Evolutionary conservation across 768 basidiomycete genomes (phyloP), one percentile per base, ranked within the genome.

Genomic region (Pleurotus sapidus): DNA sequence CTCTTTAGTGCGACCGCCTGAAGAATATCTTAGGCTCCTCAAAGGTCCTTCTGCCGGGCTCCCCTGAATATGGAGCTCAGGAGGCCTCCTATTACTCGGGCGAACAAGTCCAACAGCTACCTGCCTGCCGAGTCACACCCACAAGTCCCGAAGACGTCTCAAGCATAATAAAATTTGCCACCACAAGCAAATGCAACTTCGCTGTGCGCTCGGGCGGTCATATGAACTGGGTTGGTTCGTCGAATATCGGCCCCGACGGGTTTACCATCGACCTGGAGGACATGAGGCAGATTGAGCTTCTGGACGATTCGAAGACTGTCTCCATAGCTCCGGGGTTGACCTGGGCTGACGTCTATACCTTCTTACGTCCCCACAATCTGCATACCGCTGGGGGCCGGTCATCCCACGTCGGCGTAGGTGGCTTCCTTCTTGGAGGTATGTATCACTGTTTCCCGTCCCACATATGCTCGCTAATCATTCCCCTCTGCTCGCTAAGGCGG

Each of bases 361-460:
- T 46, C 9, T 34, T 62, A 4, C 47, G 39, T 20, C 49, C 56
- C 17, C 30, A 54, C 40, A 43, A 40, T 38, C 42, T 60, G 23
- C 24, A 30, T 50, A 51, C 53, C 8, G 42, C 49, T 5, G 61
- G 61, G 14, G 61, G 61, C 5, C 51, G 61, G 7, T 49, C 55
- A 6, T 50, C 61, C 15, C 49, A 20, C n/a, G 59, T 61, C 55
- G 61, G 58, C 11, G 61, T 62, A 17, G 59, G 56, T 25, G 61
- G 62, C 15, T 61, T 61, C 47, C 54, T 63, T 39, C 27, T 57
- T 5, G 62, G 61, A 50, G 61, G 57, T 59, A 43, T 38, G 50
- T 57, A 4, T 34, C n/a, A 14, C 25, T 42, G 9, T 46, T 42
- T 23, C n/a, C 14, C 23, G 24, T 30, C 20, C 8, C 34, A 7